Base-by-base conservation (phyloP, 2,329 filamentous ascomycete species). In the Talaromyces sp. region DNA sequence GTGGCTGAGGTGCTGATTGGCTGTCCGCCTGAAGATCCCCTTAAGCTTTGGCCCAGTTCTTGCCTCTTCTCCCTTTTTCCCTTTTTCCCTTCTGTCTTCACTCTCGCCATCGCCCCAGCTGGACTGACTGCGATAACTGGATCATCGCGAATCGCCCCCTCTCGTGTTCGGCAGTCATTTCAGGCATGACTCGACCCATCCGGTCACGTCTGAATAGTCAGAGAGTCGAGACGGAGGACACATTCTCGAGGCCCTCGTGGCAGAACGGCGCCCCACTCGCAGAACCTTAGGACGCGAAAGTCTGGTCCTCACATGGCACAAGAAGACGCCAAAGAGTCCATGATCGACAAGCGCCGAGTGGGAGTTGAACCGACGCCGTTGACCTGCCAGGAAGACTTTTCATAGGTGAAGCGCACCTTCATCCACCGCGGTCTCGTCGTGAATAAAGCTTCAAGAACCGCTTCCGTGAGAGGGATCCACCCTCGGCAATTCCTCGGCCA, bases 1-100 rank as follows among this genome's bases (percentile, higher is more conserved):
- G 55, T 46, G 55, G 55, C 55, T 7, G 39, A 8, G 23, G 6
- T n/a, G 39, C 55, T 58, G 55, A 58, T 58, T 58, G 55, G 55
- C 55, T 31, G 14, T 50, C 46, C 46, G 46, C 25, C 46, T 28
- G 46, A n/a, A n/a, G 46, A 31, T 39, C 54, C 54, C 54, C 23
- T 56, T 56, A 21, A 40, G 54, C 35, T 25, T 56, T 37, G 18
- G 54, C 35, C 54, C n/a, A 31, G 23, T 18, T 28, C 14, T 48
- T 50, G 23, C 25, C 8, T 5, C 18, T 21, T 44, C 18, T n/a
- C 4, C n/a, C 40, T 44, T 16, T 21, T 12, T 11, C 21, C 25
- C 46, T 6, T 3, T 6, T 28, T 6, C 28, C 3, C 28, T 28
- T 6, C 28, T 28, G 3, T 28, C 28, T 28, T 28, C 28, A 28